Percentiles rank a stretch among this genome's conserved stretches.
Evolutionary conservation across 2,329 filamentous ascomycete genomes (phyloP).

Genomic region (Herpotrichia juniperi): DNA sequence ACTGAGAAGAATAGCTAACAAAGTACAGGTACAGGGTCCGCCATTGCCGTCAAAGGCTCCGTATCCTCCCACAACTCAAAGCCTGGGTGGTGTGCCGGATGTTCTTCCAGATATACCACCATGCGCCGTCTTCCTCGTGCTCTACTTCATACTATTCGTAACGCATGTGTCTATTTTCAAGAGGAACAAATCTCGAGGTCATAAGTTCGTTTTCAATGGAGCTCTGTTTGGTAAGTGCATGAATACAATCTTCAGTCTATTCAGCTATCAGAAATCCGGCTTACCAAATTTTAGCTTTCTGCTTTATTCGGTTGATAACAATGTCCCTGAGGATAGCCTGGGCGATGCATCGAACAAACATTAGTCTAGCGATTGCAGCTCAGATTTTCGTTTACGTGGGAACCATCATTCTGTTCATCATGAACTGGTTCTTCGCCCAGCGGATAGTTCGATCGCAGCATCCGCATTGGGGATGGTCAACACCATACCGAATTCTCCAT

Average conservation of each 20-base stretch:
- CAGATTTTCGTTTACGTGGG: constrained; percentile 75
- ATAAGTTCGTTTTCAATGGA: constrained; percentile 53
- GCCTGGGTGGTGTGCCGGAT: constrained; percentile 36
- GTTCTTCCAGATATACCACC: constrained; percentile 49
- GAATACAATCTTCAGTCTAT: background rate
- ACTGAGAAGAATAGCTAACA: constrained; percentile 8
- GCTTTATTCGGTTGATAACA: constrained; percentile 51
- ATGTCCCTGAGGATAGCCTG: constrained; percentile 49
- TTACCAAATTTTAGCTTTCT: constrained; percentile 45
- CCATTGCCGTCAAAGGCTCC: constrained; percentile 25
- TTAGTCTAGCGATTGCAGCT: constrained; percentile 62
- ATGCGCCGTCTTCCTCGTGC: constrained; percentile 46
- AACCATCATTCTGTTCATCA: constrained; percentile 76
- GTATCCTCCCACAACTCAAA: constrained; percentile 32
- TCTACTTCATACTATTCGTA: constrained; percentile 49
- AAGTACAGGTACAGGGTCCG: constrained; percentile 13
- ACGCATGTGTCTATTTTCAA: constrained; percentile 50
- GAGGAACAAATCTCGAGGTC: constrained; percentile 44
- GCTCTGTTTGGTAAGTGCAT: constrained; percentile 50
- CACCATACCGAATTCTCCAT: constrained; percentile 55
- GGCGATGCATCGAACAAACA: constrained; percentile 44
- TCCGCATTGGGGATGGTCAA: constrained; percentile 73
- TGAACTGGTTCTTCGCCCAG: constrained; percentile 81
- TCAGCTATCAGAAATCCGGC: background rate
- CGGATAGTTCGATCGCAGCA: constrained; percentile 77